These are phyloP conservation scores for Candida pseudoviswanathii DNA, from an alignment of 1,139 yeast species.

Conservation along the genomic window DNA sequence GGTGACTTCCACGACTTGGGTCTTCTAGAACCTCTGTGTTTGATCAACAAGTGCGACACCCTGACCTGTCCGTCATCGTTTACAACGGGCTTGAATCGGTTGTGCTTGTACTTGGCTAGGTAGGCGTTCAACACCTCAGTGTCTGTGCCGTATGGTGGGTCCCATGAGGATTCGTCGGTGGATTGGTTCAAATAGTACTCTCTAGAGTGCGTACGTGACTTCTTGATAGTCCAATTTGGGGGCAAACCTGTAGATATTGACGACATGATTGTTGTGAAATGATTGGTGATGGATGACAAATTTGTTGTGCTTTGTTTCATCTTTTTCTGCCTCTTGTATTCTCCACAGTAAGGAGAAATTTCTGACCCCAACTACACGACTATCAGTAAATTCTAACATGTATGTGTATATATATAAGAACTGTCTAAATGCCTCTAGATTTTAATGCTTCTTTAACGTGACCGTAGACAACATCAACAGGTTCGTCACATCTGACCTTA, in stretches of 20 bases:
- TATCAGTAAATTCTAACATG: not conserved
- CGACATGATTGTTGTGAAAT: constrained; percentile 4
- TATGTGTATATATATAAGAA: not conserved
- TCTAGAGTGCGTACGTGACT: constrained; percentile 78
- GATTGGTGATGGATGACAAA: constrained; percentile 1
- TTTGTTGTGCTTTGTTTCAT: not conserved
- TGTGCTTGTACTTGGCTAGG: constrained; percentile 46
- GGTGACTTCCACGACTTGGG: constrained; percentile 91
- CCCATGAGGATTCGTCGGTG: constrained; percentile 84
- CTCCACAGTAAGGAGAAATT: not conserved
- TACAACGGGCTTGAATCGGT: constrained; percentile 65
- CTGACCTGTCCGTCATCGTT: constrained; percentile 48
- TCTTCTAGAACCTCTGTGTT: constrained; percentile 80
- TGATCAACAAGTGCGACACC: constrained; percentile 70
- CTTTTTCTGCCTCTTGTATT: not conserved
- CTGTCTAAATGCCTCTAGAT: constrained; percentile 31
- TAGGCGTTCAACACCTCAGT: constrained; percentile 58
- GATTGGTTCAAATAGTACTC: constrained; percentile 79
- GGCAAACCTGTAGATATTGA: constrained; percentile 72
- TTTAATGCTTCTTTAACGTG: constrained; percentile 69
- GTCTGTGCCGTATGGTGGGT: constrained; percentile 86
- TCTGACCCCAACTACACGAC: not conserved
- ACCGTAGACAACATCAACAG: constrained; percentile 77
- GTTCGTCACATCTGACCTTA: constrained; percentile 73
- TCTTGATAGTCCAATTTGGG: constrained; percentile 77